Evolutionary conservation across 108 stramenopile species (phyloP), one percentile per base, ranked within the genome.

Genomic region (Skeletonema tropicum): DNA sequence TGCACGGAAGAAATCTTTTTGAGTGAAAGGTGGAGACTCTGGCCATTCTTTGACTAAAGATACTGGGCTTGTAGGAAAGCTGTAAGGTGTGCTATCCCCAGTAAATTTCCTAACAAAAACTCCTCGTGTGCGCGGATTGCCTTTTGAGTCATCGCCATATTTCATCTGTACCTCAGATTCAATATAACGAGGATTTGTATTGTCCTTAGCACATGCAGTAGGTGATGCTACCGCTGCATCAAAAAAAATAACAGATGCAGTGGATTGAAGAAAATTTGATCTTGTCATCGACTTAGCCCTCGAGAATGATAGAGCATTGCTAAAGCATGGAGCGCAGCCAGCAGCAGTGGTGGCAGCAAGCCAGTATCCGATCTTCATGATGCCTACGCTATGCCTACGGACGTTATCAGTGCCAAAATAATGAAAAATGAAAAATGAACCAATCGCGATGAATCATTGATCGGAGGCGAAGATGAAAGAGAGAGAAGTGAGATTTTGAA

Each of bases 11-110:
- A 97, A 97, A 76, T 98, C 96, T 75, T 89, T 80, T 15, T 83
- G 73, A 17, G 70, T 74, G 65, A 96, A 98, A 17, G 94, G 94
- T 26, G 86, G 80, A 59, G 83, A 71, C 38, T 87, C 87, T 5
- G 97, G 96, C 96, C 96, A 98, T 71, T 91, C 85, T 61, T 87
- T 84, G 12, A 92, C 90, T 7, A 95, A 68, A 19, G 76, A 71
- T 57, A 92, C 71, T 48, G 93, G 87, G 36, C 79, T 71, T 58
- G 67, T 66, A 13, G 74, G 87, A 61, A 95, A 95, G 3, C 67
- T 39, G 61, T 85, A 95, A 5, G 92, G 92, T 6, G 94, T 95
- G 19, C 85, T 86, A 71, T 95, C 94, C 33, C 94, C 94, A 5
- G 94, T 95, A 23, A 90, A 90, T 11, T 90, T 71, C 5, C 94